These are phyloP conservation scores for Mycena vulgaris DNA, from an alignment of 768 basidiomycete species.

Conservation along the genomic window DNA sequence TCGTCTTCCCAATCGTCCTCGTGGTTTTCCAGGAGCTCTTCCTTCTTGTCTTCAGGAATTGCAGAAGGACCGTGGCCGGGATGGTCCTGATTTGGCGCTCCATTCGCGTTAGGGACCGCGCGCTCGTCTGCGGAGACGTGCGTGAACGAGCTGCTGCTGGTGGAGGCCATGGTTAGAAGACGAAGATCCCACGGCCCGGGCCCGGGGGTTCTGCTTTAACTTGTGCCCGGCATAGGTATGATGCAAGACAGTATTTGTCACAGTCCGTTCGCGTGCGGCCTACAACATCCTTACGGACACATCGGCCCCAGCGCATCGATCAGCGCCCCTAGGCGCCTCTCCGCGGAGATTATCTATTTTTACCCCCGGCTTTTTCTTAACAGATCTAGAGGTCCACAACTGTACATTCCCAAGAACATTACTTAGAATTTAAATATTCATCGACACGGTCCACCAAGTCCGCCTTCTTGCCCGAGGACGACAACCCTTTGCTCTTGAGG, in stretches of 20 bases:
- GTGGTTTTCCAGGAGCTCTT: conserved; percentile 40
- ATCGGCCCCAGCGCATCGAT: no score
- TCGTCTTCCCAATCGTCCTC: conserved; percentile 48
- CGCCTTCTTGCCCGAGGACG: conserved; percentile 79
- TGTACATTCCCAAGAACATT: no score
- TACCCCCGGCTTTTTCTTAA: no score
- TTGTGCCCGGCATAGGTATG: not conserved
- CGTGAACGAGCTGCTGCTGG: conserved; percentile 38
- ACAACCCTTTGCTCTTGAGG: conserved; percentile 74
- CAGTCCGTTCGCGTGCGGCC: not conserved
- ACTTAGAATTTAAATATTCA: conserved; percentile 67
- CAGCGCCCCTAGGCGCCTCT: no score
- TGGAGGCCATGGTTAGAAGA: conserved; percentile 32
- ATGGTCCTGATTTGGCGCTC: conserved; percentile 16
- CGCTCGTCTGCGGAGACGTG: conserved; percentile 24
- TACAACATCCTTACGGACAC: no score
- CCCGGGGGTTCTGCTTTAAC: not conserved
- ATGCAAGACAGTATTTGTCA: conserved; percentile 9
- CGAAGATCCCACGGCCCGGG: not conserved
- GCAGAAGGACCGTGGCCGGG: conserved; percentile 40
- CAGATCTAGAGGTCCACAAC: no score
- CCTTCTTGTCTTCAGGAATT: conserved; percentile 44
- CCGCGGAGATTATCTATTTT: no score
- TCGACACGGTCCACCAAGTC: conserved; percentile 78
- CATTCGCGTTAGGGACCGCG: not conserved